Conservation (phyloP, 2,329 filamentous ascomycete genomes). For the Neopestalotiopsis sp. region DNA sequence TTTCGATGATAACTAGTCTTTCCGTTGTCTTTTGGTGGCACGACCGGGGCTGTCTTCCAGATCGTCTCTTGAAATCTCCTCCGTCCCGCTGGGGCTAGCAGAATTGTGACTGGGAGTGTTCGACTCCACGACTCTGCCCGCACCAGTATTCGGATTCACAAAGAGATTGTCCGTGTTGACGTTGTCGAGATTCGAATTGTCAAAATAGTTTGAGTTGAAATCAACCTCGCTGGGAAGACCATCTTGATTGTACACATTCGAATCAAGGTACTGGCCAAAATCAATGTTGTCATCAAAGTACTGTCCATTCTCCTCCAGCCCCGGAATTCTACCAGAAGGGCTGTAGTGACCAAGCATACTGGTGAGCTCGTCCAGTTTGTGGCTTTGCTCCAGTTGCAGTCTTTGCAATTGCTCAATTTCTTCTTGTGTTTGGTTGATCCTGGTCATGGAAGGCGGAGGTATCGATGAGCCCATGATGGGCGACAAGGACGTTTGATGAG, state of each 20-base stretch:
- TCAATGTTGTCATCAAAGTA: constrained; percentile 53
- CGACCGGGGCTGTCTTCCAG: constrained; percentile 39
- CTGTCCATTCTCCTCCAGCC: constrained; percentile 53
- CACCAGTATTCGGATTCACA: constrained; percentile 23
- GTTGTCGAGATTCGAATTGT: constrained; percentile 31
- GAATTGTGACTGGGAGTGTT: constrained; percentile 43
- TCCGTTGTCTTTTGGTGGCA: constrained; percentile 38
- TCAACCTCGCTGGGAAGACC: constrained; percentile 44
- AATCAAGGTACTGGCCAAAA: constrained; percentile 58
- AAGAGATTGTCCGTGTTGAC: constrained; percentile 22
- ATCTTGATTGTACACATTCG: constrained; percentile 35
- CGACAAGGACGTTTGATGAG: constrained; percentile 48
- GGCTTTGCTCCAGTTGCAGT: constrained; percentile 79
- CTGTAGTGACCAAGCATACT: constrained; percentile 79
- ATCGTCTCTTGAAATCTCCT: constrained; percentile 56
- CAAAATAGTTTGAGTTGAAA: constrained; percentile 42
- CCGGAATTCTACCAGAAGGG: constrained; percentile 79
- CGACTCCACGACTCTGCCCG: constrained; percentile 32
- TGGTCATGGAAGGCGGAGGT: constrained; percentile 58
- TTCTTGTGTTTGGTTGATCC: constrained; percentile 71
- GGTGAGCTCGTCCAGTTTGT: constrained; percentile 76
- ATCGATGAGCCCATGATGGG: constrained; percentile 52
- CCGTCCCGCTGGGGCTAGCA: constrained; percentile 54
- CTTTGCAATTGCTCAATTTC: constrained; percentile 82
- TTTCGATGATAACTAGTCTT: constrained; percentile 26